Conservation (phyloP, 768 basidiomycete genomes). For the Naganishia vaughanmartiniae region DNA sequence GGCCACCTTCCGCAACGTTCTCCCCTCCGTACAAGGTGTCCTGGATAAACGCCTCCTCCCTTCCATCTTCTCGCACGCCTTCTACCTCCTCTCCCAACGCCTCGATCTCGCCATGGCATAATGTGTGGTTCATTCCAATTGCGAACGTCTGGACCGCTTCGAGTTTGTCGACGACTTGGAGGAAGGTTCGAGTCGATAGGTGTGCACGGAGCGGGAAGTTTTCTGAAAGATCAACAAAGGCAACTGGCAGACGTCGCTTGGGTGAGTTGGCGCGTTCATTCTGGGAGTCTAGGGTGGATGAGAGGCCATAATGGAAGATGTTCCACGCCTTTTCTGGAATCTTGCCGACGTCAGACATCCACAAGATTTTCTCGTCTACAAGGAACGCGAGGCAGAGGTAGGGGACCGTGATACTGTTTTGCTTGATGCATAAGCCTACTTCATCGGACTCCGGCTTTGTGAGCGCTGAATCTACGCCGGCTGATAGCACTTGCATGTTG, state of each 20-base stretch:
- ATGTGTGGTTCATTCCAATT: constrained; percentile 9
- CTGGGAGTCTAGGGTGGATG: not conserved
- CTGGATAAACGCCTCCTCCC: constrained; percentile 3
- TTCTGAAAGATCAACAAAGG: constrained; percentile 1
- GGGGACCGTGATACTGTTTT: not conserved
- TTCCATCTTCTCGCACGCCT: not conserved
- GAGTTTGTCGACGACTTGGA: constrained; percentile 5
- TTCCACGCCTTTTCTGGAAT: constrained; percentile 4
- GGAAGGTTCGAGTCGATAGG: constrained; percentile 1
- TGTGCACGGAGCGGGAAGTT: constrained; percentile 5
- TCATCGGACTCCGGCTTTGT: not conserved
- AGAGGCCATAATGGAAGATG: constrained; percentile 4
- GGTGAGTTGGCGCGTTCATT: not conserved
- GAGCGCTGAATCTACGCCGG: not conserved
- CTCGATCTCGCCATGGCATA: constrained; percentile 2
- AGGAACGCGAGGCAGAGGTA: constrained; percentile 9
- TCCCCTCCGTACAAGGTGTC: not conserved
- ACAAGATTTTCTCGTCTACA: constrained; percentile 3
- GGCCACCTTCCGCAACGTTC: not conserved
- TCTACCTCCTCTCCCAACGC: constrained; percentile 1
- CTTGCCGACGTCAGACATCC: constrained; percentile 3
- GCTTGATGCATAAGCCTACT: no score
- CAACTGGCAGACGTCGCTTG: not conserved
- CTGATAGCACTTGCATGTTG: not conserved
- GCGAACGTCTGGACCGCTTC: constrained; percentile 2